These are phyloP conservation scores for Salmacisia buchloeana DNA, from an alignment of 1,284 basidiomycete genomes.

Conservation along the genomic window DNA sequence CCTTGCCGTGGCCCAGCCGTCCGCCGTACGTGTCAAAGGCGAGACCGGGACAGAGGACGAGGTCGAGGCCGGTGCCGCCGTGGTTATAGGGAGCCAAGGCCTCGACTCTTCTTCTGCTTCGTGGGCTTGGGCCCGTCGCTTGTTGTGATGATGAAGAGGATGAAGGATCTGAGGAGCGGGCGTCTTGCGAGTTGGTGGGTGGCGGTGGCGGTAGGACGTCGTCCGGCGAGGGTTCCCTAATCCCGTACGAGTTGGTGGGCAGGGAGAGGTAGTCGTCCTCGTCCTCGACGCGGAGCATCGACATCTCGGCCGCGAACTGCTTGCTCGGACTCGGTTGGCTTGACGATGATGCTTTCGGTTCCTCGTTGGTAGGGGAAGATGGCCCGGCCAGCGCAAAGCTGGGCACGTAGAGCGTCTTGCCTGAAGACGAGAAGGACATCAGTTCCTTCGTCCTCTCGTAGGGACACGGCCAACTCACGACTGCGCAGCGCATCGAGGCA, in stretches of 20 bases:
- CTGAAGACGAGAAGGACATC: slow-evolving; percentile 8
- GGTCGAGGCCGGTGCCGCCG: slow-evolving; percentile 48
- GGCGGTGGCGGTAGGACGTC: slow-evolving; percentile 14
- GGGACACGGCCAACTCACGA: slow-evolving; percentile 16
- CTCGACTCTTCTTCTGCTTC: neutral
- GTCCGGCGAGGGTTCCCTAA: slow-evolving; percentile 46
- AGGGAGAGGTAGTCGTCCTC: slow-evolving; percentile 43
- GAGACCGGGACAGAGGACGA: slow-evolving; percentile 52
- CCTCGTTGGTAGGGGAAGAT: slow-evolving; percentile 17
- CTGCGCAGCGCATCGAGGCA: slow-evolving; percentile 42
- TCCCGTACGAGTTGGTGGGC: slow-evolving; percentile 50
- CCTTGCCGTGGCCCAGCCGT: slow-evolving; percentile 52
- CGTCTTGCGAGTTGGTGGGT: too few species aligned
- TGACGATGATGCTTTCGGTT: slow-evolving; percentile 8
- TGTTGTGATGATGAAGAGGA: too few species aligned
- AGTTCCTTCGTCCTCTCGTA: neutral
- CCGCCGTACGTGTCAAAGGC: slow-evolving; percentile 49
- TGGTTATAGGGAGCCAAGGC: neutral
- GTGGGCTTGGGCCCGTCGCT: too few species aligned
- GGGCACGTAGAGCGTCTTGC: slow-evolving; percentile 51
- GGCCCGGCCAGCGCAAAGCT: slow-evolving; percentile 43
- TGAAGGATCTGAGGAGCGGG: too few species aligned
- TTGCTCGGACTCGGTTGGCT: too few species aligned
- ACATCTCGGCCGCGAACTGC: slow-evolving; percentile 46
- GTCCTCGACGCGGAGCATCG: slow-evolving; percentile 49